Percentiles rank a stretch among this genome's conserved stretches.
Conservation (phyloP, 345 rosid species). For the Microcos paniculata region DNA sequence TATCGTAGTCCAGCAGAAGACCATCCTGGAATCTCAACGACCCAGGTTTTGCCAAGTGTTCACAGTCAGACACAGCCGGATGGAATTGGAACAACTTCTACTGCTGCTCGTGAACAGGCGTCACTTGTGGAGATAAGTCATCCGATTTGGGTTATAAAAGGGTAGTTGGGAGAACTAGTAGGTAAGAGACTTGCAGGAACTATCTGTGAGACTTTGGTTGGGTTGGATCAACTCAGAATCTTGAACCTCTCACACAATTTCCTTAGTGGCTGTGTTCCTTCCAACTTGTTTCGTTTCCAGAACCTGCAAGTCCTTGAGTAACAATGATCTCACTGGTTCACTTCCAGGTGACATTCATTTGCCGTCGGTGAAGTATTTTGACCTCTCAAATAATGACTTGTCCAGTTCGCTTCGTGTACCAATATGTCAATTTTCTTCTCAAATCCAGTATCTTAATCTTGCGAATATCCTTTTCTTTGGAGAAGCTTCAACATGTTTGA, state of each 20-base stretch:
- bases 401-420: slow-evolving; percentile 12
- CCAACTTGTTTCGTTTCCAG: slow-evolving; percentile 22
- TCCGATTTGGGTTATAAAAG: slow-evolving; percentile 4
- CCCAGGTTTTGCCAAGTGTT: slow-evolving; percentile 18
- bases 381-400: slow-evolving; percentile 28
- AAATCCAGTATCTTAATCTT: slow-evolving; percentile 23
- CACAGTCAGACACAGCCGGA: not conserved
- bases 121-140: slow-evolving; percentile 29
- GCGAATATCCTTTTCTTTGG: slow-evolving; percentile 27
- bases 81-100: slow-evolving; percentile 18
- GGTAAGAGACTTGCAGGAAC: slow-evolving; percentile 21
- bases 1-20: too few relatives aligned
- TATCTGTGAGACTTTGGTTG: slow-evolving; percentile 21
- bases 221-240: slow-evolving; percentile 24
- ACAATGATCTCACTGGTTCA: slow-evolving; percentile 21
- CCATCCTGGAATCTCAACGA: too few relatives aligned
- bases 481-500: slow-evolving; percentile 18
- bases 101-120: slow-evolving; percentile 34
- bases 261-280: slow-evolving; percentile 13
- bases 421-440: slow-evolving; percentile 21
- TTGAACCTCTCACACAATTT: slow-evolving; percentile 34
- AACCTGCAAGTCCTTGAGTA: slow-evolving; percentile 30
- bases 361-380: slow-evolving; percentile 18
- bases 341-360: slow-evolving; percentile 2
- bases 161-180: slow-evolving; percentile 27